These are phyloP conservation scores for Dioscorea dumetorum DNA, from an alignment of 106 monocot species.

Conservation along the genomic window DNA sequence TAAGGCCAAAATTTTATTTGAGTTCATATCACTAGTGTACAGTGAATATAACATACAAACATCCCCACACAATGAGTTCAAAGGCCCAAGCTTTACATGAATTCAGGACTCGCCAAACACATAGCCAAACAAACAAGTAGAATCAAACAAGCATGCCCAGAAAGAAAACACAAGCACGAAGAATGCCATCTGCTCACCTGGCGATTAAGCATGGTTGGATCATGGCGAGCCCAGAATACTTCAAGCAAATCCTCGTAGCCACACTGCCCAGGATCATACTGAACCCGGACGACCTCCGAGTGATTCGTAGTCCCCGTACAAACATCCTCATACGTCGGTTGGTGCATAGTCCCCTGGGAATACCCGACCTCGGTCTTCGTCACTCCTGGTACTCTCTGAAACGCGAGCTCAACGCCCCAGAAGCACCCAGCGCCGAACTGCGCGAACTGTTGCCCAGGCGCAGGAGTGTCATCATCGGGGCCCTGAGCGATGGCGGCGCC, in stretches of 20 bases:
- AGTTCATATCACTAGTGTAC: too few species aligned
- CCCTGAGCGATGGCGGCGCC: slow-evolving; percentile 54
- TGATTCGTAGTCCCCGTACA: slow-evolving; percentile 73
- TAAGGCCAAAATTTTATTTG: too few species aligned
- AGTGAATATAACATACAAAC: too few species aligned
- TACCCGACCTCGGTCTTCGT: slow-evolving; percentile 86
- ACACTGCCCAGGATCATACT: slow-evolving; percentile 63
- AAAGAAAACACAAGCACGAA: too few species aligned
- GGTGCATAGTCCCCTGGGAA: slow-evolving; percentile 60
- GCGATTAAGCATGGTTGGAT: slow-evolving; percentile 84
- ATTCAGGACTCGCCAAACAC: too few species aligned
- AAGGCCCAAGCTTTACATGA: too few species aligned
- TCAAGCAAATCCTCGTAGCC: slow-evolving; percentile 71
- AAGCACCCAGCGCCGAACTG: slow-evolving; percentile 98
- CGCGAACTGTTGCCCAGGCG: slow-evolving; percentile 59
- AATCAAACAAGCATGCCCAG: too few species aligned
- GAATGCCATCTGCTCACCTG: slow-evolving; percentile 38
- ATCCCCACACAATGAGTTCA: too few species aligned
- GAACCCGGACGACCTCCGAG: slow-evolving; percentile 74
- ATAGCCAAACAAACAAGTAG: too few species aligned
- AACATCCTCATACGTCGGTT: slow-evolving; percentile 82
- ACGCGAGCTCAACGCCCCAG: slow-evolving; percentile 88
- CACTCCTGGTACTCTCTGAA: slow-evolving; percentile 83
- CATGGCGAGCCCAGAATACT: slow-evolving; percentile 69
- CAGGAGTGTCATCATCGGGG: slow-evolving; percentile 66